Evolutionary conservation across 805 yeast species (phyloP).

Genomic region (Candida nonsorbophila): DNA sequence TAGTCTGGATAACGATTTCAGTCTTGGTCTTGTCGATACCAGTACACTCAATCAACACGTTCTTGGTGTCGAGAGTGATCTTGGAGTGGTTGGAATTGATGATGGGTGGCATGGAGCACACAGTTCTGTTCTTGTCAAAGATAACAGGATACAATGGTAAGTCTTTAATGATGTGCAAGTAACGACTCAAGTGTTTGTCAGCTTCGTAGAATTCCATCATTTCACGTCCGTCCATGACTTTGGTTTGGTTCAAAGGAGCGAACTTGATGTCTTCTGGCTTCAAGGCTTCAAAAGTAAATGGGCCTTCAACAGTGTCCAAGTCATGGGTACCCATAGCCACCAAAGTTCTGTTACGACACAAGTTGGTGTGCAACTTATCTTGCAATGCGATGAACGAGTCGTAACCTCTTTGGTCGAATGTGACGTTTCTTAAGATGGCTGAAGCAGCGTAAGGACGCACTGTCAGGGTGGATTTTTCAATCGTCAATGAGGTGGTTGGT

Average conservation of each 20-base stretch:
- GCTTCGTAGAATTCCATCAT: constrained; percentile 85
- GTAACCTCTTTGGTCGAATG: constrained; percentile 78
- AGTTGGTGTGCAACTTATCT: constrained; percentile 90
- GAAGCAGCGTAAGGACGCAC: constrained; percentile 93
- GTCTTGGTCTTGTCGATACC: constrained; percentile 95
- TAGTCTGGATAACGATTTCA: constrained; percentile 84
- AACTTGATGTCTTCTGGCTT: constrained; percentile 73
- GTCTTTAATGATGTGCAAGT: constrained; percentile 79
- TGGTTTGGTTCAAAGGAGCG: constrained; percentile 67
- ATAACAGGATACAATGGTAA: constrained; percentile 90
- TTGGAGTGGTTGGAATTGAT: constrained; percentile 91
- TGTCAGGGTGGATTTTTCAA: constrained; percentile 66
- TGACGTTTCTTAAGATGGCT: constrained; percentile 83
- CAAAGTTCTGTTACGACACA: constrained; percentile 94
- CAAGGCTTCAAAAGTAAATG: constrained; percentile 84
- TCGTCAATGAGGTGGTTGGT: constrained; percentile 60
- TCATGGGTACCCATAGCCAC: constrained; percentile 99
- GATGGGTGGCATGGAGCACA: constrained; percentile 94
- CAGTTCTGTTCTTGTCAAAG: constrained; percentile 66
- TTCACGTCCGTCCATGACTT: constrained; percentile 66
- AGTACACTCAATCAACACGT: constrained; percentile 88
- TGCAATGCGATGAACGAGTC: constrained; percentile 94
- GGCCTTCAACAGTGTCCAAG: constrained; percentile 70
- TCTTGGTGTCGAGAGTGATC: constrained; percentile 76
- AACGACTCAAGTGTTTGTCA: constrained; percentile 87